Base-by-base conservation (phyloP, 2,329 filamentous ascomycete genomes). In the Penicillium sp. region DNA sequence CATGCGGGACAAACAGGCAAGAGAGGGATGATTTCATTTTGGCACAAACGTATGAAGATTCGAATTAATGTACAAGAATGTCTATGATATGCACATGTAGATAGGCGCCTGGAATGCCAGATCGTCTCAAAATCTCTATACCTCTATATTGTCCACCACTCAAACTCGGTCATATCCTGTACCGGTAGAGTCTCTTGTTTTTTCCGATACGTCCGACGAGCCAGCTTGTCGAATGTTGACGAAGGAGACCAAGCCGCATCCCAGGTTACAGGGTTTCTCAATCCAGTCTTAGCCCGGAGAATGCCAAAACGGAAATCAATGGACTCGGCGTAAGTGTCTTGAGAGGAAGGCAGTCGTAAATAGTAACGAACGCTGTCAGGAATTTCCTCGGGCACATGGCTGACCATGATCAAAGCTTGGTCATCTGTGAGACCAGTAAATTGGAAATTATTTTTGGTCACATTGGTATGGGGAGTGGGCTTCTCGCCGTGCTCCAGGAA, bases 331-430 rank as follows among this genome's bases (percentile, higher is more conserved):
- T 51, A 60, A 18, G 65, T 63, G 7, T 52, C 63, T 3, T 40
- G 23, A 16, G 62, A 64, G 6, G 70, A 71, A 2, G 93, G 91
- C 29, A 97, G 77, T 69, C 90, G 92, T 47, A 97, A 79, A 88
- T 89, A 97, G 68, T 95, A 85, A 43, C 90, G 78, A 23, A 97
- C 83, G 61, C 86, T 87, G 46, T 87, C 86, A 0, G 94, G 94
- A 9, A 97, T 89, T 72, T 99, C 94, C 65, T 96, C 91, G 58
- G 86, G 86, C 57, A 93, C 81, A 74, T 99, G 94, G 57, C 91
- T 94, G 56, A 97, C 93, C 60, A 92, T 91, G n/a, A 97, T 82
- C 50, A 99, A 75, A 0, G 91, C 91, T 74, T 97, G 93, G 19
- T 84, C 72, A 0, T 84, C 77, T 1, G 80, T 79, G 52, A 97